Base-by-base conservation (phyloP, 1,139 yeast genomes). In the Pichia sp. region DNA sequence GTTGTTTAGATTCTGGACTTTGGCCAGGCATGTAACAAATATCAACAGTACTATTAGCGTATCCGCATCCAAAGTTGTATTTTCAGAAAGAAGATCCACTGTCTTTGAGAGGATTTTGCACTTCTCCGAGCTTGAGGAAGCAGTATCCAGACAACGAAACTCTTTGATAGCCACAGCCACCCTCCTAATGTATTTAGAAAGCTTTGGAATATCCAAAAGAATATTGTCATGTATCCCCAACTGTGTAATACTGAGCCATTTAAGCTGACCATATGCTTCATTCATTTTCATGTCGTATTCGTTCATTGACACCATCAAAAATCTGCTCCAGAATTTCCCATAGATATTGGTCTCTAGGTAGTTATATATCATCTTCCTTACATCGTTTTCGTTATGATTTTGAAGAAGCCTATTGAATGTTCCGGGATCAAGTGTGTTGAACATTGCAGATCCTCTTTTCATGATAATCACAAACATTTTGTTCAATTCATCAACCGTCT, bases 41-140 rank as follows among this genome's bases (percentile, higher is more conserved):
- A 86, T 70, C 41, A 88, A 60, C 33, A 87, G 61, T 1, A 88
- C 80, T 6, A 88, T 72, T 26, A 88, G 62, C 0, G 84, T 76
- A 52, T 88, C 97, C 0, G 97, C 97, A 56, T 82, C 91, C 11
- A 86, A 65, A 4, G 29, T 20, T 27, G 35, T 35, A 13, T 32
- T 17, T 11, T 53, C 51, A 0, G 85, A 72, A 11, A 86, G 53
- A 1, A 64, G 58, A 30, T 67, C 64, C 27, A 87, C 63, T 0
- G 88, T 74, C 2, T 68, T 61, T 4, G 71, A 55, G 3, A 87
- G 53, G 1, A 77, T 64, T 2, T 62, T 61, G 13, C 76, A 63
- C 52, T 85, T 85, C 6, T 63, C 63, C 2, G 64, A 54, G 52
- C 80, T 76, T 25, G 71, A 71, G 9, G 67, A 66, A 0, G 78